Evolutionary conservation across 441 rosid species (phyloP).

Genomic region (Adansonia rubrostipa): DNA sequence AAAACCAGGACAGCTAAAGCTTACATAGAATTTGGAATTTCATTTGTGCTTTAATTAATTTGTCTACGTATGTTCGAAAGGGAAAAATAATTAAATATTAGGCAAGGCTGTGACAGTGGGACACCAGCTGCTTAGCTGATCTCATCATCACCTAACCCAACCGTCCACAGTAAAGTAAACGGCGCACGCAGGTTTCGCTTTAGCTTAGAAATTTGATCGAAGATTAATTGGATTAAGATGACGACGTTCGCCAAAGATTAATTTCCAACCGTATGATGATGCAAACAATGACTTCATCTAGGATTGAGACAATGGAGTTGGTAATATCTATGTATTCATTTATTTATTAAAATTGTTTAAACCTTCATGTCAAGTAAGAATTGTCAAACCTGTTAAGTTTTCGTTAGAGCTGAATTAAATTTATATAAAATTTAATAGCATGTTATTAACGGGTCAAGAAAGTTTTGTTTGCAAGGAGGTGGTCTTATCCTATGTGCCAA

Average conservation of each 20-base stretch:
- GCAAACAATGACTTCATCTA: constrained; percentile 50
- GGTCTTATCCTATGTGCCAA: constrained; percentile 15
- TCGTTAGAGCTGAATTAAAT: background rate
- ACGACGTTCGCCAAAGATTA: constrained; percentile 28
- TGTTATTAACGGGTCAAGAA: background rate
- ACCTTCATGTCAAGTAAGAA: constrained; percentile 10
- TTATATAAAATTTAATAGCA: background rate
- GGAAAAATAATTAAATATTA: no score
- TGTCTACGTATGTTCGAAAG: no score
- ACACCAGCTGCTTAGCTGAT: no score
- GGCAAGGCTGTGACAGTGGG: no score
- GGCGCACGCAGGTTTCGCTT: no score
- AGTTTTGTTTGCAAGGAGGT: background rate
- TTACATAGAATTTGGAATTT: no score
- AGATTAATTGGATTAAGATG: constrained; percentile 42
- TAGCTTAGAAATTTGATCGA: no score
- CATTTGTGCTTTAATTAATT: no score
- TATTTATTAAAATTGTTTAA: background rate
- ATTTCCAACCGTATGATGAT: constrained; percentile 38
- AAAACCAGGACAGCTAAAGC: no score
- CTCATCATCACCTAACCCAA: no score
- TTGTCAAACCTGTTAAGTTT: background rate
- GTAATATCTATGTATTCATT: background rate
- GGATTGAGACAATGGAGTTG: constrained; percentile 37
- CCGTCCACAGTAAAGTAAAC: no score